Evolutionary conservation across 2,329 filamentous ascomycete species (phyloP).

Genomic region (Aspergillus sp.): DNA sequence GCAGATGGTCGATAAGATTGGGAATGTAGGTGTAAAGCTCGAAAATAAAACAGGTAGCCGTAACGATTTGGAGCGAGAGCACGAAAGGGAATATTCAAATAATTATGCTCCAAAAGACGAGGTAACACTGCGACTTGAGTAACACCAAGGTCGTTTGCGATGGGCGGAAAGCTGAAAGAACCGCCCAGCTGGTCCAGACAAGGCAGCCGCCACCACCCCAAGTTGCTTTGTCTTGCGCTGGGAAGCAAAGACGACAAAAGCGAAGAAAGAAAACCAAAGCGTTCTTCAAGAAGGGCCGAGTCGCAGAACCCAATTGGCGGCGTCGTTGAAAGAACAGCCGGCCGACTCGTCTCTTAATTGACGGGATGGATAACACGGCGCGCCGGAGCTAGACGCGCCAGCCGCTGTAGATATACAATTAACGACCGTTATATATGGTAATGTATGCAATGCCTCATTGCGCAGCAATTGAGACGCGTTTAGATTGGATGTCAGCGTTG

Average conservation of each 20-base stretch:
- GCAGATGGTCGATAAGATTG: neutral
- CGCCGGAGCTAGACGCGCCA: neutral
- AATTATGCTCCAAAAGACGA: conserved; percentile 1
- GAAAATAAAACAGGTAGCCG: neutral
- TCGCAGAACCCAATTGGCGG: neutral
- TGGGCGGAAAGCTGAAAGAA: neutral
- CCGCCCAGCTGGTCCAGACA: neutral
- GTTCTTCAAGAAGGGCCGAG: neutral
- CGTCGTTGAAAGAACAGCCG: neutral
- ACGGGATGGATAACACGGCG: neutral
- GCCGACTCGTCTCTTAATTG: neutral
- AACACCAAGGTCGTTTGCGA: neutral
- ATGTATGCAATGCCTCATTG: neutral
- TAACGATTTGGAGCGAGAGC: neutral
- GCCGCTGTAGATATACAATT: neutral
- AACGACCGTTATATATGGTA: neutral
- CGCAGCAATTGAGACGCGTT: neutral
- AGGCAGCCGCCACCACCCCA: conserved; percentile 5
- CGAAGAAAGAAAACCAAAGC: neutral
- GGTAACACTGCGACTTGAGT: neutral
- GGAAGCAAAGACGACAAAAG: neutral
- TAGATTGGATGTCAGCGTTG: neutral
- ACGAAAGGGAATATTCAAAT: neutral
- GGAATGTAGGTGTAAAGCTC: neutral
- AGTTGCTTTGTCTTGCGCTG: conserved; percentile 1